These are phyloP conservation scores for Elaeis oleifera DNA, from an alignment of 202 grass and related monocot species.

Conservation along the genomic window DNA sequence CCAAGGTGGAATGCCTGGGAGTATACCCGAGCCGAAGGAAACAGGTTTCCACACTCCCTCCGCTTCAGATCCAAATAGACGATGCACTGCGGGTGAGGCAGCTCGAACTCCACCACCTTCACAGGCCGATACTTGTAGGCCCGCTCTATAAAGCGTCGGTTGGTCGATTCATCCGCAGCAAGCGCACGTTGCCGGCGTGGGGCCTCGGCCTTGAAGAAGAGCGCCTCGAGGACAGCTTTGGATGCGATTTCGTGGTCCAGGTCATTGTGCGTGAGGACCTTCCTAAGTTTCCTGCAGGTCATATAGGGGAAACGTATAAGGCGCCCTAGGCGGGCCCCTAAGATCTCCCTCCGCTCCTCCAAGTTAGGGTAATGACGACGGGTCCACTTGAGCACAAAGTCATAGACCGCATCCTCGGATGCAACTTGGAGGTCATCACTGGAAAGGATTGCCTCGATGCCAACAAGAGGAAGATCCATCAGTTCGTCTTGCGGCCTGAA, in stretches of 20 bases:
- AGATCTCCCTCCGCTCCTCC: conserved; percentile 13
- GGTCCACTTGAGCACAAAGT: conserved; percentile 19
- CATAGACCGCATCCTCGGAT: conserved; percentile 19
- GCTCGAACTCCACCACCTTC: conserved; percentile 11
- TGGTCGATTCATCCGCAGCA: background rate
- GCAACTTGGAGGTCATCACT: conserved; percentile 22
- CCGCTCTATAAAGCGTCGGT: conserved; percentile 3
- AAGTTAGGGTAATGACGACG: background rate
- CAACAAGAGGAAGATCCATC: conserved; percentile 11
- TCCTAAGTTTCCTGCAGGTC: conserved; percentile 17
- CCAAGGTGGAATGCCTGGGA: conserved; percentile 16
- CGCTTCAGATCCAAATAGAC: conserved; percentile 18
- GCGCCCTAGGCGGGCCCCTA: background rate
- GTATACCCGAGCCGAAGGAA: conserved; percentile 7
- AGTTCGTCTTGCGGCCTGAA: conserved; percentile 12
- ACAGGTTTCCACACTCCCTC: conserved; percentile 1
- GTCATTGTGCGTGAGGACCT: conserved; percentile 2
- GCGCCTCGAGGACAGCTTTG: conserved; percentile 13
- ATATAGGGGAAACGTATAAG: conserved; percentile 13
- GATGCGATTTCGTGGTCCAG: conserved; percentile 10
- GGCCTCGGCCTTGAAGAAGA: conserved; percentile 22
- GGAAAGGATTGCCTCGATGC: conserved; percentile 16
- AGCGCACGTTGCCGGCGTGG: background rate
- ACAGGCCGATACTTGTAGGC: conserved; percentile 11
- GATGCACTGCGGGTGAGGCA: conserved; percentile 11